Base-by-base conservation (phyloP, 78 protist species). In the Chrysochromulina parva region DNA sequence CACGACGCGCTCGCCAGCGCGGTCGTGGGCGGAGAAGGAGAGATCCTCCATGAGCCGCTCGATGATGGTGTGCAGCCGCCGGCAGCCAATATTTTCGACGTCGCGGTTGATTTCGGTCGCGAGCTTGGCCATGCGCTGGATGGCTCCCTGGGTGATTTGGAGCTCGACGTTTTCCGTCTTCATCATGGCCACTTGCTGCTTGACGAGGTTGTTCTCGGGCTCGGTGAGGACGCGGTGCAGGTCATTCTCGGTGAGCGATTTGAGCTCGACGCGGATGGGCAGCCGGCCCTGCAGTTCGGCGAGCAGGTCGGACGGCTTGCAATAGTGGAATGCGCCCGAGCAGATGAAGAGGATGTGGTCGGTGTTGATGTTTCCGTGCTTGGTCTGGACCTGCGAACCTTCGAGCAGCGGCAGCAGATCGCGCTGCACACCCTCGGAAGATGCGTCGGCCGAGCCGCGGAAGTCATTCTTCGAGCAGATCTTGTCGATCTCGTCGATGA, bases 401-500 rank as follows among this genome's bases (percentile, higher is more conserved):
- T 97, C 99, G 50, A 97, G 81, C 57, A 97, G 84, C 52, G 99
- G 99, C 6, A 97, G 90, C 7, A 97, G 88, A 66, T 97, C 98
- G n/a, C 98, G 94, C 90, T 97, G 99, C n/a, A 97, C 98, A 53
- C 98, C 98, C 85, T 96, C 98, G 2, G 96, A 81, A 7, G 95
- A 88, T 2, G 97, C 97, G 58, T 96, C 96, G 28, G 84, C 78
- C 57, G 94, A 88, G 24, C 93, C 66, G 62, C 85, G 67, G 38
- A 52, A 71, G 38, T 73, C 85, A 4, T 47, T 1, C 13, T 85
- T 6, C 59, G 88, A 93, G 85, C 94, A 92, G 24, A 97, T 96
- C 95, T 97, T 97, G 90, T 97, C 99, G 73, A 97, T 96, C 88
- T 97, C 99, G 94, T 97, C 99, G 14, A 97, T 92, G 82, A 97